A percentile compares a stretch with the other conserved stretches of the same genome.
phyloP scores from a whole-genome alignment of 495 filamentous ascomycete species.

The Annulohypoxylon bovei region DNA sequence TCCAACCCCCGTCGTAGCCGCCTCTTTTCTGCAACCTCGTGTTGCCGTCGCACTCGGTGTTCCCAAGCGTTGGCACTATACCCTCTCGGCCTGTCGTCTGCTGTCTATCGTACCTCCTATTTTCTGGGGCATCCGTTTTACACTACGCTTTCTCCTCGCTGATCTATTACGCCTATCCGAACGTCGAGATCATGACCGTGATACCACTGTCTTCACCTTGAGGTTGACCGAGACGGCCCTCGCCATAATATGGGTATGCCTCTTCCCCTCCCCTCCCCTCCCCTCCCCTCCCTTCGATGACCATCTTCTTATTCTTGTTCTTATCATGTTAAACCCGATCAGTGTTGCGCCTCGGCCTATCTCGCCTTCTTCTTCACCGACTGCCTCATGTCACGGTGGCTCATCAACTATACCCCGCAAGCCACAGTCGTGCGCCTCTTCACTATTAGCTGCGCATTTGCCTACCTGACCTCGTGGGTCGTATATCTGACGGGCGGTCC shows the following conservation, averaged over 20 bases:
- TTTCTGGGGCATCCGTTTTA: constrained; percentile 55
- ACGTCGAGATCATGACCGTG: constrained; percentile 25
- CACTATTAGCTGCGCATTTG: constrained; percentile 80
- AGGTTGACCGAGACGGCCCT: constrained; percentile 80
- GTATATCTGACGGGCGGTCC: constrained; percentile 79
- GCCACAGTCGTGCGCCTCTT: constrained; percentile 86
- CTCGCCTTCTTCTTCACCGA: constrained; percentile 91
- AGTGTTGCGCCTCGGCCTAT: constrained; percentile 86
- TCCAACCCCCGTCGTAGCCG: constrained; percentile 37
- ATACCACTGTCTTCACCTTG: constrained; percentile 49
- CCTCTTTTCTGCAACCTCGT: constrained; percentile 63
- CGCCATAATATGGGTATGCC: constrained; percentile 82
- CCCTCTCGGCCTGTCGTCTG: constrained; percentile 57
- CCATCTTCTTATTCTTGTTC: not conserved
- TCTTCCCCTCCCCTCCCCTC: too few species aligned
- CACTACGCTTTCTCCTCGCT: constrained; percentile 56
- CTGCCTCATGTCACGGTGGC: constrained; percentile 92
- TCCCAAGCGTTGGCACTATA: constrained; percentile 56
- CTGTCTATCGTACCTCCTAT: constrained; percentile 56
- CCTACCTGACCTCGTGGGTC: constrained; percentile 82
- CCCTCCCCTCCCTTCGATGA: too few species aligned
- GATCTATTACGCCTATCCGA: constrained; percentile 37
- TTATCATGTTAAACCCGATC: not conserved
- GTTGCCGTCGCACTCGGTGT: constrained; percentile 61
- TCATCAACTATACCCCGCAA: constrained; percentile 86